These are phyloP conservation scores for Umbilicaria muhlenbergii DNA, from an alignment of 495 filamentous ascomycete genomes.

Conservation along the genomic window DNA sequence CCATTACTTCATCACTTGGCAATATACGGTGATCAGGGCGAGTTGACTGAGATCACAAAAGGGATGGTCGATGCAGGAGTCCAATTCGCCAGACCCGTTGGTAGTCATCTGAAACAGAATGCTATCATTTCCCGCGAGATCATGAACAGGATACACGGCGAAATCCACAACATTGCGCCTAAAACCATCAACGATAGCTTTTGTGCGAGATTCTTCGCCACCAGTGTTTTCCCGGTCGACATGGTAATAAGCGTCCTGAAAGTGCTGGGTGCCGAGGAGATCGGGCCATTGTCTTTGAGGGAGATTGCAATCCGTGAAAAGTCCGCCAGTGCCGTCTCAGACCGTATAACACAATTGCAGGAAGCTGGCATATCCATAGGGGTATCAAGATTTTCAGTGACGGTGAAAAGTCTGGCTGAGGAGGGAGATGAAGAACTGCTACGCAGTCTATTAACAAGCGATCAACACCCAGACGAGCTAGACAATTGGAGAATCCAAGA, in stretches of 20 bases:
- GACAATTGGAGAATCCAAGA: constrained; percentile 48
- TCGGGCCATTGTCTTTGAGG: constrained; percentile 58
- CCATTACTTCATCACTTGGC: constrained; percentile 27
- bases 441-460: constrained; percentile 42
- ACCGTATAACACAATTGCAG: constrained; percentile 39
- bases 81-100: constrained; percentile 6
- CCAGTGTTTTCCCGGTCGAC: constrained; percentile 47
- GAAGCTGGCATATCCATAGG: constrained; percentile 41
- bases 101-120: constrained; percentile 5
- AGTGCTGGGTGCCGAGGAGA: constrained; percentile 45
- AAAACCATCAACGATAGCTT: constrained; percentile 44
- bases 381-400: constrained; percentile 38
- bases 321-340: constrained; percentile 32
- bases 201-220: constrained; percentile 59
- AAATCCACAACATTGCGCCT: constrained; percentile 27
- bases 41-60: constrained; percentile 6
- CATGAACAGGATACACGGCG: constrained; percentile 26
- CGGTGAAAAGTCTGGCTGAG: constrained; percentile 41
- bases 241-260: constrained; percentile 45
- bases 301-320: constrained; percentile 49
- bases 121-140: constrained; percentile 18
- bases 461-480: constrained; percentile 61
- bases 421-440: constrained; percentile 40
- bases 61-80: constrained; percentile 14
- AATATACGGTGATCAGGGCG: constrained; percentile 14